Evolutionary conservation across 2,329 filamentous ascomycete genomes (phyloP), one percentile per base, ranked within the genome.

Genomic region (Colletotrichum kahawae): DNA sequence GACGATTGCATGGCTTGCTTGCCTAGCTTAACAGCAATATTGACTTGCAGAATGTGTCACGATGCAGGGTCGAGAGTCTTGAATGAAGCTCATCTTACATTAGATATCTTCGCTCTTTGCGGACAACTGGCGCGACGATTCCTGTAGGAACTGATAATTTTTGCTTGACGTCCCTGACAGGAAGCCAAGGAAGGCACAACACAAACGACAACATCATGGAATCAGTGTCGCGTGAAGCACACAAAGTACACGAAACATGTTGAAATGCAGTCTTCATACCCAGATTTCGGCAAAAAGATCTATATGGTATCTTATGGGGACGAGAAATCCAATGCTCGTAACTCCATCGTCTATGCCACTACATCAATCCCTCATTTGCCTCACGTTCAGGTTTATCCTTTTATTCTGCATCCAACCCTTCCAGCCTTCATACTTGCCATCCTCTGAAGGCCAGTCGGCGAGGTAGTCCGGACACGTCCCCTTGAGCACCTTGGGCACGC

Each of bases 311-410:
- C 67, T 29, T 51, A 7, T n/a, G 57, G 43, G 18, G 54, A 18
- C 27, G 34, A 18, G 27, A 36, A 62, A 34, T 12, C 33, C 21
- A 57, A 65, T 54, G 24, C 14, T 31, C 13, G n/a, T 63, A 16
- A 48, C 18, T 12, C 34, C 54, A 33, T 29, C 9, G 18, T 29
- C 16, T 31, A 29, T 18, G 13, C 8, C 2, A 3, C n/a, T 21
- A 10, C 33, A 54, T 76, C 73, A 89, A 36, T 92, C 90, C 80
- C 87, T 91, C 93, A 98, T 97, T 84, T 98, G 96, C 77, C 96
- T 89, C 12, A 98, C 94, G 82, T 98, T 98, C 63, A 98, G 82
- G 82, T 98, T 98, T 79, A 98, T 92, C 77, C 96, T 89, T 85
- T 98, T 98, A 63, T 91, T 92, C 76, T 86, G 87, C 94, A 98